Conservation (phyloP, 352 stramenopile species). For the Pythium oligandrum region DNA sequence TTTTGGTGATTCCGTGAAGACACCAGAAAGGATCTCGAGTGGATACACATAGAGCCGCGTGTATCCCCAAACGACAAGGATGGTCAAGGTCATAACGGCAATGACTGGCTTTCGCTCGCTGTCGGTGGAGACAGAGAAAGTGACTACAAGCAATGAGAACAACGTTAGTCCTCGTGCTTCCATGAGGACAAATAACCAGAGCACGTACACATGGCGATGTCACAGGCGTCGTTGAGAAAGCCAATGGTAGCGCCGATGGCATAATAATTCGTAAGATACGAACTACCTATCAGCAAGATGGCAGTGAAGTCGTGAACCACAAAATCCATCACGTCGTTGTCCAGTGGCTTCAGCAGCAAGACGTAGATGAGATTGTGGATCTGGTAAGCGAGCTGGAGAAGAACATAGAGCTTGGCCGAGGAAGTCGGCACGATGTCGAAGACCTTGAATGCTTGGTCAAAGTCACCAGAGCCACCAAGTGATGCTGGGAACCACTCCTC, state of each 20-base stretch:
- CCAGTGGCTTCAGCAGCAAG: constrained; percentile 34
- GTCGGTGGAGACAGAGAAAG: no score
- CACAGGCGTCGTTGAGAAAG: no score
- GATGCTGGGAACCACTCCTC: no score
- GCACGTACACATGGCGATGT: constrained; percentile 30
- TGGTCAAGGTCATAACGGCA: constrained; percentile 9
- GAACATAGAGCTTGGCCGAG: constrained; percentile 29
- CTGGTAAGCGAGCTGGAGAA: constrained; percentile 41
- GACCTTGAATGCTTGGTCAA: no score
- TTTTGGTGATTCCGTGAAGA: no score
- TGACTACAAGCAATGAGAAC: no score
- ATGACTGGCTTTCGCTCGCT: no score
- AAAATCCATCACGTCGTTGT: constrained; percentile 43
- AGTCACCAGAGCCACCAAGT: no score
- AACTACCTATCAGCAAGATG: constrained; percentile 37
- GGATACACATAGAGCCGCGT: no score
- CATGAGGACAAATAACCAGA: no score
- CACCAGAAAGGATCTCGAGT: constrained; percentile 16
- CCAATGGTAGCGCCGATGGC: constrained; percentile 29
- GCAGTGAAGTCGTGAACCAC: constrained; percentile 35
- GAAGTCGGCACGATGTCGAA: no score
- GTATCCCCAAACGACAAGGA: constrained; percentile 23
- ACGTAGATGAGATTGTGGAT: constrained; percentile 38
- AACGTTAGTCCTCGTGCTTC: no score
- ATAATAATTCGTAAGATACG: constrained; percentile 39